Conservation (phyloP, 208 protist species). For the Borovskyia barvae region DNA sequence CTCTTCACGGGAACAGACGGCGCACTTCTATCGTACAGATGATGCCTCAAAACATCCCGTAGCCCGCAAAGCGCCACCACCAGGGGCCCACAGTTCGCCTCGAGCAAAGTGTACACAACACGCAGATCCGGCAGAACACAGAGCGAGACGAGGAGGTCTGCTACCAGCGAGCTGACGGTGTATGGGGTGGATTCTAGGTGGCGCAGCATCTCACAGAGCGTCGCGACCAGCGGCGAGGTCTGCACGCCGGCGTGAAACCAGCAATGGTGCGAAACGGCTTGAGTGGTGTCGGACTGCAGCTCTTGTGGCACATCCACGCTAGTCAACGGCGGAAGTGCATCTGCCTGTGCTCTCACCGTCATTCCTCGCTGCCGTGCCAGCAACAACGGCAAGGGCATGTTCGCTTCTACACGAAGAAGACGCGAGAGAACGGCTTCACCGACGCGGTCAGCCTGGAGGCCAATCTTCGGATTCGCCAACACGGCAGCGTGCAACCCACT, state of each 20-base stretch:
- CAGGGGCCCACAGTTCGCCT: slow-evolving; percentile 47
- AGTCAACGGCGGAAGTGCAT: background rate
- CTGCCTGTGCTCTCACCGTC: too few species aligned
- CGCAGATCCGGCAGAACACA: slow-evolving; percentile 63
- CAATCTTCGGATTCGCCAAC: background rate
- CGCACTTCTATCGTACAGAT: slow-evolving; percentile 17
- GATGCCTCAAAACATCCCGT: slow-evolving; percentile 18
- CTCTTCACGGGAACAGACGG: slow-evolving; percentile 34
- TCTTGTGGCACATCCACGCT: background rate
- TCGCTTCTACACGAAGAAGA: slow-evolving; percentile 56
- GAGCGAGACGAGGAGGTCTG: slow-evolving; percentile 42
- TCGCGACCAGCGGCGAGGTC: slow-evolving; percentile 26
- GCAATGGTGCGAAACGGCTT: slow-evolving; percentile 11
- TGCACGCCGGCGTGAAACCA: slow-evolving; percentile 58
- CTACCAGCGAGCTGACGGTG: slow-evolving; percentile 41
- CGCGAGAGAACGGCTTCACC: slow-evolving; percentile 50
- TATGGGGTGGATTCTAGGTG: slow-evolving; percentile 37
- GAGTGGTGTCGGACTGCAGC: background rate
- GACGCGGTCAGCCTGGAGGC: slow-evolving; percentile 27
- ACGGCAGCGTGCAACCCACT: slow-evolving; percentile 25
- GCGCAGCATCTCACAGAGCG: slow-evolving; percentile 46
- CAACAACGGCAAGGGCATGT: slow-evolving; percentile 30
- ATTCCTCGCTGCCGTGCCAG: slow-evolving; percentile 22
- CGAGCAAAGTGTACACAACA: slow-evolving; percentile 70
- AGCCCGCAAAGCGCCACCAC: slow-evolving; percentile 34